These are phyloP conservation scores for Colletotrichum scovillei DNA, from an alignment of 2,329 filamentous ascomycete species.

Conservation along the genomic window DNA sequence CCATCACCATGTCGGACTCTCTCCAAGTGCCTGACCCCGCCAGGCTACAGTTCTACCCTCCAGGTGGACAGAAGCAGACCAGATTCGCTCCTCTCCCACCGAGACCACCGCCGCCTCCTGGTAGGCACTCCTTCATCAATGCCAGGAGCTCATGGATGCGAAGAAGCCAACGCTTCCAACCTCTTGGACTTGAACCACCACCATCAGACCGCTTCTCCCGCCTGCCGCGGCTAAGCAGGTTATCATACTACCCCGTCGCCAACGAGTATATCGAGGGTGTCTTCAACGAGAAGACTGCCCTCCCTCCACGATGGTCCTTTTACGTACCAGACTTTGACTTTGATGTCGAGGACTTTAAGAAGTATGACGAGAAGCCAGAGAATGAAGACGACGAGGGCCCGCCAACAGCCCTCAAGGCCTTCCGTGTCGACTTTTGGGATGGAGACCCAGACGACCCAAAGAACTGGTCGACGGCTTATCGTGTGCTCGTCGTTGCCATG, in stretches of 20 bases:
- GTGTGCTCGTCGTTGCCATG: slow-evolving; percentile 26
- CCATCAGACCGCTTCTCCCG: slow-evolving; percentile 7
- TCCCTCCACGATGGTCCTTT: slow-evolving; percentile 36
- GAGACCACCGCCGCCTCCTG: slow-evolving; percentile 9
- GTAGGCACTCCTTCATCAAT: slow-evolving; percentile 14
- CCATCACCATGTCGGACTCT: slow-evolving; percentile 12
- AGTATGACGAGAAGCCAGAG: neutral
- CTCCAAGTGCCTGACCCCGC: slow-evolving; percentile 28
- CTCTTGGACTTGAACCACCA: neutral
- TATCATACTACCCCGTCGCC: slow-evolving; percentile 35
- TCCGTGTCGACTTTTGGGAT: slow-evolving; percentile 69
- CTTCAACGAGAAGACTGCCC: slow-evolving; percentile 36
- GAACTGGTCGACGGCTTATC: slow-evolving; percentile 21
- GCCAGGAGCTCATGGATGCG: slow-evolving; percentile 33
- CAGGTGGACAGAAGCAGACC: slow-evolving; percentile 27
- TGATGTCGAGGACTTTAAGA: slow-evolving; percentile 32
- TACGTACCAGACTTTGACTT: slow-evolving; percentile 38
- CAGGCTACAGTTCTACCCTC: slow-evolving; percentile 22
- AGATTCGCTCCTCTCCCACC: slow-evolving; percentile 32
- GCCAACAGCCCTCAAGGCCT: slow-evolving; percentile 46
- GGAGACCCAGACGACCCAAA: slow-evolving; percentile 64
- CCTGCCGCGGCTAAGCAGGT: slow-evolving; percentile 23
- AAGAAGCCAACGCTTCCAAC: slow-evolving; percentile 20
- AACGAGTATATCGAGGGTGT: slow-evolving; percentile 36
- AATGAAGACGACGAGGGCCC: neutral